A percentile compares a stretch with the other conserved stretches of the same genome.
These are phyloP conservation scores for Zasmidium cellare DNA, from an alignment of 2,329 filamentous ascomycete genomes.

Conservation along the genomic window DNA sequence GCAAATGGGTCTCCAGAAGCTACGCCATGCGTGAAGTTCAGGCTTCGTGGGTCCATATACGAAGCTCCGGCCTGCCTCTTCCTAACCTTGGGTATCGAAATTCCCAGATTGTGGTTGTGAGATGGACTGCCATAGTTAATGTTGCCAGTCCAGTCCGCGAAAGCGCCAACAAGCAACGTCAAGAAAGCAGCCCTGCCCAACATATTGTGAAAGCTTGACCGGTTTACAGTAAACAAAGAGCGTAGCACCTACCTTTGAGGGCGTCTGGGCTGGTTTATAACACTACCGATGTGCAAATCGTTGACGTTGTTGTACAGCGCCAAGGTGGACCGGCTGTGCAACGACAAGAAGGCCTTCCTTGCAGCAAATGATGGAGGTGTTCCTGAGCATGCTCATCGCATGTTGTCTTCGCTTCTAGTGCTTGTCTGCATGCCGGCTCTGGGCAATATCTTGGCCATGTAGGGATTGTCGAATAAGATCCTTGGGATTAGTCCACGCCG, in stretches of 20 bases:
- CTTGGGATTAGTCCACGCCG: not conserved
- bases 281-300: not conserved
- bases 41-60: constrained; percentile 44
- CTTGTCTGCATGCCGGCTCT: constrained; percentile 8
- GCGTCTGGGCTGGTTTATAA: not conserved
- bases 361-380: constrained; percentile 9
- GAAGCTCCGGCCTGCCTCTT: constrained; percentile 51
- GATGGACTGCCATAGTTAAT: constrained; percentile 69
- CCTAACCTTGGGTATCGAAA: constrained; percentile 61
- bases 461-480: constrained; percentile 1
- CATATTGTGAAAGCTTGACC: not conserved
- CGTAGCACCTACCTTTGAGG: not conserved
- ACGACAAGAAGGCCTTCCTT: not conserved
- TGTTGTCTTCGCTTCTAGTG: constrained; percentile 1
- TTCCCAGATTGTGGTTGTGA: constrained; percentile 61
- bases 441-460: constrained; percentile 9
- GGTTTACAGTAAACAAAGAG: not conserved
- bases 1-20: constrained; percentile 46
- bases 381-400: constrained; percentile 12
- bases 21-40: constrained; percentile 62
- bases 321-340: not conserved
- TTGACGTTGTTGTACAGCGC: constrained; percentile 2
- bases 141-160: constrained; percentile 45
- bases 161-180: constrained; percentile 6
- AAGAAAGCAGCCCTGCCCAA: constrained; percentile 2